Percentiles rank a stretch among this genome's conserved stretches.
Conservation (phyloP, 2,329 filamentous ascomycete species). For the Mycogone perniciosa region DNA sequence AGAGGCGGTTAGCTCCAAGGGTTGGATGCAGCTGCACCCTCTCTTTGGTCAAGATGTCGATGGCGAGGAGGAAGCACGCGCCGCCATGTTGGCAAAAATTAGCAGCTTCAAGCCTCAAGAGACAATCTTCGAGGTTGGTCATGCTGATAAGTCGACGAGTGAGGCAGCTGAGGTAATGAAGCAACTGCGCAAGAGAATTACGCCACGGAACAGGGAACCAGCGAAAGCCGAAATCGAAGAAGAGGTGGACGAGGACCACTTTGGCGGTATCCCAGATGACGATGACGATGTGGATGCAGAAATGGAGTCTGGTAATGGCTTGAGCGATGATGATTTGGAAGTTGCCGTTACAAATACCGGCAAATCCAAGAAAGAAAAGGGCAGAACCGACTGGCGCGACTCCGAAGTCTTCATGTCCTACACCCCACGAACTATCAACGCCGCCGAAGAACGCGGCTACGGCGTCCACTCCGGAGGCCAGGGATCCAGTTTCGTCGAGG, state of each 20-base stretch:
- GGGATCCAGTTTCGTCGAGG: slow-evolving; percentile 73
- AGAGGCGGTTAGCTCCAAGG: slow-evolving; percentile 62
- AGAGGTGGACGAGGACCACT: slow-evolving; percentile 28
- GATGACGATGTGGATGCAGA: slow-evolving; percentile 12
- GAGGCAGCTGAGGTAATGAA: slow-evolving; percentile 73
- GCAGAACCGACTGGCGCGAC: slow-evolving; percentile 66
- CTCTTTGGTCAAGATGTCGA: slow-evolving; percentile 69
- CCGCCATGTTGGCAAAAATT: slow-evolving; percentile 82
- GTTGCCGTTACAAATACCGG: slow-evolving; percentile 61
- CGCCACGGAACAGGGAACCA: slow-evolving; percentile 42
- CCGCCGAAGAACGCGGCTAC: slow-evolving; percentile 86
- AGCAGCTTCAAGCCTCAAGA: slow-evolving; percentile 84
- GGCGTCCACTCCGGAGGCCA: slow-evolving; percentile 81
- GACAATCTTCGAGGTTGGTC: slow-evolving; percentile 92
- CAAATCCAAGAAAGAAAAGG: slow-evolving; percentile 40
- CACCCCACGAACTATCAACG: slow-evolving; percentile 71
- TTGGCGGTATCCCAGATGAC: slow-evolving; percentile 22
- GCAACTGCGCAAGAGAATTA: slow-evolving; percentile 62
- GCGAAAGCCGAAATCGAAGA: slow-evolving; percentile 36
- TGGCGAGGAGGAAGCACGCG: slow-evolving; percentile 62
- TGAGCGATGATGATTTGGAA: slow-evolving; percentile 58
- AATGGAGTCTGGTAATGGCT: slow-evolving; percentile 30
- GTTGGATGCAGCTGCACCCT: slow-evolving; percentile 69
- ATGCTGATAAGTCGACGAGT: slow-evolving; percentile 55
- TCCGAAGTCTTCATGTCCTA: slow-evolving; percentile 96